A percentile compares a stretch with the other conserved stretches of the same genome.
phyloP scores from a whole-genome alignment of 129 eudicot species.

The Heracleum sosnowskyi region DNA sequence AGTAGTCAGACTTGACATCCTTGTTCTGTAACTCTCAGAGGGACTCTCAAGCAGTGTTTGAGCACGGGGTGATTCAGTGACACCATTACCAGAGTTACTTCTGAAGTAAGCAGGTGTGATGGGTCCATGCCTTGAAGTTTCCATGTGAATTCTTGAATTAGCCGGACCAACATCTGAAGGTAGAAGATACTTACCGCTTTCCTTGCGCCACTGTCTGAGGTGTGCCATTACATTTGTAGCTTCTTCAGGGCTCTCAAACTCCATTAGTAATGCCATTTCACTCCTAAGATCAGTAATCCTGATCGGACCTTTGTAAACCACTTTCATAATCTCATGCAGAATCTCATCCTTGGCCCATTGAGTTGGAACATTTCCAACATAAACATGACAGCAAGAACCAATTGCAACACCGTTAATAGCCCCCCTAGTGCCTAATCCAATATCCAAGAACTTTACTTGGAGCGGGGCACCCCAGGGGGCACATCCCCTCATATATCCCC shows the following conservation, averaged over 20 bases:
- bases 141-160: conserved; percentile 26
- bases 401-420: conserved; percentile 55
- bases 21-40: conserved; percentile 22
- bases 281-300: conserved; percentile 55
- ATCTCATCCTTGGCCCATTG: conserved; percentile 80
- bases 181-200: conserved; percentile 25
- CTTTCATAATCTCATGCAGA: conserved; percentile 52
- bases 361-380: conserved; percentile 56
- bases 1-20: conserved; percentile 16
- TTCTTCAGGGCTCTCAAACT: conserved; percentile 83
- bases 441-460: conserved; percentile 63
- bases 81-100: conserved; percentile 34
- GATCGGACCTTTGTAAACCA: conserved; percentile 50
- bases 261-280: conserved; percentile 81
- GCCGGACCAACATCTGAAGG: conserved; percentile 34
- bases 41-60: conserved; percentile 42
- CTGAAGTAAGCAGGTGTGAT: conserved; percentile 35
- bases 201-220: conserved; percentile 62
- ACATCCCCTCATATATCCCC: conserved; percentile 65
- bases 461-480: conserved; percentile 80
- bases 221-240: conserved; percentile 56
- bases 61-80: conserved; percentile 45
- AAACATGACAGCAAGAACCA: conserved; percentile 73
- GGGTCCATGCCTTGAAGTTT: conserved; percentile 32
- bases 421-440: conserved; percentile 70